Evolutionary conservation across 306 rosid genomes (phyloP), one percentile per base, ranked within the genome.

Genomic region (Quercus mongolica): DNA sequence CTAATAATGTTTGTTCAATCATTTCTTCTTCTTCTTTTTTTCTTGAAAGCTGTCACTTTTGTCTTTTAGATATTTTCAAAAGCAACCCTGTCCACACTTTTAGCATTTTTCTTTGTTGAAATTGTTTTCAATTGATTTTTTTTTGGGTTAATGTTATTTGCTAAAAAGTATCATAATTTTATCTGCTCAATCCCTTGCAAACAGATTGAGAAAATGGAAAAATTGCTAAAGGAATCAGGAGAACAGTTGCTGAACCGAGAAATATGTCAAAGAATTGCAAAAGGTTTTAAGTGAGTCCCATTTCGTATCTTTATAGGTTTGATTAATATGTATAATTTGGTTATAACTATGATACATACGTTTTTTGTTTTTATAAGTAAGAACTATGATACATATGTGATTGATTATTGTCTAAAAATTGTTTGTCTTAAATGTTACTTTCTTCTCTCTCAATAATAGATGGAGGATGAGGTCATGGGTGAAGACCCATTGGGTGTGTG

Each of bases 141-240:
- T 2, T 3, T 17, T 30, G 6, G 44, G 70, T 30, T 64, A 31
- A 28, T 64, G 19, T 5, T 21, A 20, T 30, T 10, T 17, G 41
- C 70, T 64, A 17, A 64, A 28, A 64, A 30, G 46, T 41, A 64
- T 64, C 46, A 64, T 64, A 8, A 38, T 59, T 61, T 4, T 35
- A 68, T 35, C 35, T 30, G 38, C n/a, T 25, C 28, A 25, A 26
- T 30, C 18, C 73, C 74, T 56, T 75, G 41, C 72, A 23, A 84
- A 79, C 94, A 95, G 99, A 79, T 88, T 78, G 89, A 84, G 79
- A 95, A 86, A 85, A 87, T 95, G 97, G 96, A 91, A 84, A 91
- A 82, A 67, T 38, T 88, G 74, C 56, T 86, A 21, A 78, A 83
- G 76, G 89, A 89, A 69, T 80, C 87, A 18, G 85, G 82, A 74